These are phyloP conservation scores for Ramaria sp. DNA, from an alignment of 768 basidiomycete species.

Conservation along the genomic window DNA sequence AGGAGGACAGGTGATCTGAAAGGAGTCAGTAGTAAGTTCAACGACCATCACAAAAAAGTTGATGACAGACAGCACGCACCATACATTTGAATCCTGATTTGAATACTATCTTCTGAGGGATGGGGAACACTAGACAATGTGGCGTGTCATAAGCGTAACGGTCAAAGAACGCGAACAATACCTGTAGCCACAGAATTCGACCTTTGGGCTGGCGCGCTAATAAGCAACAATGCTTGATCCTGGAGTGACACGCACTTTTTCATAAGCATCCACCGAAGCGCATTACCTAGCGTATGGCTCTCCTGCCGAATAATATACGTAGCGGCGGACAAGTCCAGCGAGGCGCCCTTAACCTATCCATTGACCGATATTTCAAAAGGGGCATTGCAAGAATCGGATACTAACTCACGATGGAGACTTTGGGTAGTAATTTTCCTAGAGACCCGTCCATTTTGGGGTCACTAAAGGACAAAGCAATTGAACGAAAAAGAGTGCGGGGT, in stretches of 20 bases:
- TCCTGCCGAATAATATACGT: conserved; percentile 92
- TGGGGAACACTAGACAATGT: conserved; percentile 61
- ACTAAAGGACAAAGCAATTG: neutral
- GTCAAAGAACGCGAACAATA: conserved; percentile 16
- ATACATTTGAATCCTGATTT: conserved; percentile 99
- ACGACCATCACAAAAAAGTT: neutral
- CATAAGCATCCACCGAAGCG: conserved; percentile 97
- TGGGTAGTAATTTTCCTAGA: neutral
- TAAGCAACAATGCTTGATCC: conserved; percentile 2
- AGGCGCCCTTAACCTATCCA: conserved; percentile 72
- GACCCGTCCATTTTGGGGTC: neutral
- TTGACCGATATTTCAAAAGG: neutral
- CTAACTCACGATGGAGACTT: conserved; percentile 10
- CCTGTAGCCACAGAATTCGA: conserved; percentile 99
- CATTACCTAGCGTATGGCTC: conserved; percentile 92
- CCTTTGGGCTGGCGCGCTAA: conserved; percentile 59
- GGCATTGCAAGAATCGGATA: neutral
- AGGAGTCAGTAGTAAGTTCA: neutral
- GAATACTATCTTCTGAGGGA: conserved; percentile 94
- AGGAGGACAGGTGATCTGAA: conserved; percentile 77
- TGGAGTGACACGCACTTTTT: conserved; percentile 64
- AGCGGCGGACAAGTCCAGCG: conserved; percentile 73
- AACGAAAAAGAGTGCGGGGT: no score
- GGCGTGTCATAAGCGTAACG: neutral
- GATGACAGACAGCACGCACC: conserved; percentile 42